phyloP scores from a whole-genome alignment of 768 basidiomycete species.

The Serendipita sp. region DNA sequence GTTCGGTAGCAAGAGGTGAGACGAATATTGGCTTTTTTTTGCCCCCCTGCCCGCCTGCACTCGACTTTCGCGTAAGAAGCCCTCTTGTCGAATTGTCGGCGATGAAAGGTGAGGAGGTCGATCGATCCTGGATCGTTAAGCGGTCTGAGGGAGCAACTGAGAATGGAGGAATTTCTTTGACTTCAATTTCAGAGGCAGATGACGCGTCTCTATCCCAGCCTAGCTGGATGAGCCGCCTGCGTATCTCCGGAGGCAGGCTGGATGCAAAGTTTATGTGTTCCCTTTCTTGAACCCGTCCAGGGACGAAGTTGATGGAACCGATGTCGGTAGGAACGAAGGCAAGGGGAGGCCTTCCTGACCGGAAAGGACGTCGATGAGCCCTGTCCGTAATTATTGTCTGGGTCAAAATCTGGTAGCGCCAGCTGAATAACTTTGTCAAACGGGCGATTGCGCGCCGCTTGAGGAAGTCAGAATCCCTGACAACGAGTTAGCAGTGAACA shows the following conservation, averaged over 20 bases:
- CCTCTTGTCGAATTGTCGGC: constrained; percentile 14
- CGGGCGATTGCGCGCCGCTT: constrained; percentile 40
- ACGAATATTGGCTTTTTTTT: constrained; percentile 58
- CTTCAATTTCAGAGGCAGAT: constrained; percentile 37
- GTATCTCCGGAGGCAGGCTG: constrained; percentile 44
- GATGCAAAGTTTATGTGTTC: constrained; percentile 29
- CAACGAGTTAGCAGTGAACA: not conserved
- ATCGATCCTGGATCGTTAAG: constrained; percentile 22
- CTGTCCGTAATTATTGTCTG: constrained; percentile 48
- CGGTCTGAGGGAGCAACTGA: constrained; percentile 42
- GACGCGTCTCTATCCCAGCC: constrained; percentile 55
- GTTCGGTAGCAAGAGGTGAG: constrained; percentile 37
- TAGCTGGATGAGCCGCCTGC: constrained; percentile 51
- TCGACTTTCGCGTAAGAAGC: constrained; percentile 43
- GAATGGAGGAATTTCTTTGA: constrained; percentile 47
- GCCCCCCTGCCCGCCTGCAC: constrained; percentile 21
- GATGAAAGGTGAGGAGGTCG: constrained; percentile 10
- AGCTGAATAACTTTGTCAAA: constrained; percentile 41
- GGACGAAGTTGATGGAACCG: constrained; percentile 44
- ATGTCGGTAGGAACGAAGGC: constrained; percentile 63
- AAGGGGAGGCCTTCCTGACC: constrained; percentile 50
- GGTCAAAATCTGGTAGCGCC: constrained; percentile 53
- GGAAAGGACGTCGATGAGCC: constrained; percentile 48
- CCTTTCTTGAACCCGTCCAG: constrained; percentile 36
- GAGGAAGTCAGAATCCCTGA: constrained; percentile 32